Conservation (phyloP, 441 rosid genomes). For the Arabidopsis lyrata region DNA sequence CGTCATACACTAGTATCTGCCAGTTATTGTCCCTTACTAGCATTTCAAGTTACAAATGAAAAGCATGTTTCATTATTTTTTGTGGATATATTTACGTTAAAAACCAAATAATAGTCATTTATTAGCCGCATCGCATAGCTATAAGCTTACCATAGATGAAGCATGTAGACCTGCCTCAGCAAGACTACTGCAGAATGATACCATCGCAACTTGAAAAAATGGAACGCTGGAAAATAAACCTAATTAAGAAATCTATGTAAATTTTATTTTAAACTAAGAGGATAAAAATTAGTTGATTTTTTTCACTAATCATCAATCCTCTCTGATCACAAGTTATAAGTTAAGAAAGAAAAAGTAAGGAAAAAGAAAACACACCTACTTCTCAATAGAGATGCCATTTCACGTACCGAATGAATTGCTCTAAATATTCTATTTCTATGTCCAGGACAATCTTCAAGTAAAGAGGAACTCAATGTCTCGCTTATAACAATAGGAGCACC, state of each 20-base stretch:
- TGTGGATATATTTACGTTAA: not conserved
- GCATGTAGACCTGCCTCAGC: constrained; percentile 81
- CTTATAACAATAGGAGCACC: constrained; percentile 54
- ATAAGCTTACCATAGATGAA: constrained; percentile 63
- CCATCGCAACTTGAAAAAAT: constrained; percentile 74
- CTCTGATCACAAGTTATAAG: not conserved
- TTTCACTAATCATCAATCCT: not conserved
- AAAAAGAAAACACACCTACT: constrained; percentile 57
- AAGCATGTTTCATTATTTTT: not conserved
- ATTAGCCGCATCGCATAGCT: not conserved
- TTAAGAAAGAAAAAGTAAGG: not conserved
- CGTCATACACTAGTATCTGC: not conserved
- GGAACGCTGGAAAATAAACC: constrained; percentile 55
- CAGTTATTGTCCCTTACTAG: not conserved
- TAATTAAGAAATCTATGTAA: not conserved
- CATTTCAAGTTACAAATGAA: not conserved
- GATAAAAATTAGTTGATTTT: not conserved
- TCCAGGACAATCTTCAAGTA: constrained; percentile 40
- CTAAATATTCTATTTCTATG: constrained; percentile 47
- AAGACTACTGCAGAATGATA: constrained; percentile 75
- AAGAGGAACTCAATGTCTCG: constrained; percentile 40
- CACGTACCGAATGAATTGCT: constrained; percentile 63
- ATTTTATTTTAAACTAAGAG: not conserved
- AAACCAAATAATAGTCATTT: not conserved
- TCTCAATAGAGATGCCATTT: constrained; percentile 59